A percentile compares a stretch with the other conserved stretches of the same genome.
Evolutionary conservation across 2,329 filamentous ascomycete genomes (phyloP).

Genomic region (Keithomyces neogunnii): DNA sequence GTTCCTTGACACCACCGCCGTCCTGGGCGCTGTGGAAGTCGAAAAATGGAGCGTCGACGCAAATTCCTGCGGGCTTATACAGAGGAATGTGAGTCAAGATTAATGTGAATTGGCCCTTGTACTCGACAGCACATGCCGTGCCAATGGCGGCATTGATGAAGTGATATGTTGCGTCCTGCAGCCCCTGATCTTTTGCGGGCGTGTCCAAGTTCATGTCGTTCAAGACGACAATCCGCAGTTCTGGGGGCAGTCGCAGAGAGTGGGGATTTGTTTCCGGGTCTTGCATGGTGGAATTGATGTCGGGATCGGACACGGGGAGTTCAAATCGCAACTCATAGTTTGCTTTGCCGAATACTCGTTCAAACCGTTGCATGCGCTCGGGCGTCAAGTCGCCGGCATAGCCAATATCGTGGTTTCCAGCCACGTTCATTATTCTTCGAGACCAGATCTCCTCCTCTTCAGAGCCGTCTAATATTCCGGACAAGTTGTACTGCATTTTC

Average conservation of each 20-base stretch:
- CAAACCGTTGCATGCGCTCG: constrained; percentile 72
- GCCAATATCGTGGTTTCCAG: constrained; percentile 92
- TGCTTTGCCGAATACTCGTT: constrained; percentile 72
- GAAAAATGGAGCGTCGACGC: constrained; percentile 78
- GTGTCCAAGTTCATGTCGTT: constrained; percentile 93
- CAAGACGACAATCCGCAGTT: constrained; percentile 74
- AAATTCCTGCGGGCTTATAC: constrained; percentile 74
- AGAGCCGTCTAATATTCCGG: constrained; percentile 38
- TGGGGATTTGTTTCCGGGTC: constrained; percentile 33
- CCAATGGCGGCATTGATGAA: constrained; percentile 66
- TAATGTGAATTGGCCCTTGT: constrained; percentile 63
- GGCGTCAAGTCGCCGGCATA: constrained; percentile 85
- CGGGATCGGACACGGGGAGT: constrained; percentile 37
- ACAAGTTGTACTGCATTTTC: constrained; percentile 37
- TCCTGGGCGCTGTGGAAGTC: constrained; percentile 61
- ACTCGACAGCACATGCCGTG: constrained; percentile 51
- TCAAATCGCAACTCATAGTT: constrained; percentile 84
- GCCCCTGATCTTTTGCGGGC: constrained; percentile 55
- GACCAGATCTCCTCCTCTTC: constrained; percentile 52
- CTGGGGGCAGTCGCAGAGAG: constrained; percentile 46
- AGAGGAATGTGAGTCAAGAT: constrained; percentile 89
- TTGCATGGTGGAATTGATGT: constrained; percentile 31
- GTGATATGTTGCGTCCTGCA: constrained; percentile 69
- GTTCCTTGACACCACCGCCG: constrained; percentile 71
- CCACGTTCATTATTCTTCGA: constrained; percentile 77